Percentiles rank a stretch among this genome's conserved stretches.
Evolutionary conservation across 768 basidiomycete species (phyloP).

Genomic region (Hygrophoropsis aurantiaca): DNA sequence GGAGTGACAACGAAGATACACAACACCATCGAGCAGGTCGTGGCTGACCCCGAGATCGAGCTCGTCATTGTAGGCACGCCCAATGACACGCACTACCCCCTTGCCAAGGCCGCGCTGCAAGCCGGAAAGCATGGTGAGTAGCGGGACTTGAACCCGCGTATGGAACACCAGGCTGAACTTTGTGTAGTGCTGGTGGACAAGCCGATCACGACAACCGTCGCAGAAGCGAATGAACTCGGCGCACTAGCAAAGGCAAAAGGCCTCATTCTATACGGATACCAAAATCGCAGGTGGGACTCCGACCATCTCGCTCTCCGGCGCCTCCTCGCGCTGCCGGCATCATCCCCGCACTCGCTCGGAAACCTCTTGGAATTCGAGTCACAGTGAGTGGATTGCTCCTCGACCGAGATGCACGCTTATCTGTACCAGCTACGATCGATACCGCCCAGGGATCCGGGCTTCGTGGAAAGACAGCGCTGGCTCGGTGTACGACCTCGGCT

Average conservation of each 20-base stretch:
- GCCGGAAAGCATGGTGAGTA: slow-evolving; percentile 71
- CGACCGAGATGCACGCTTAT: slow-evolving; percentile 1
- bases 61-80: slow-evolving; percentile 70
- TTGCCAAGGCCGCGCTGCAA: slow-evolving; percentile 62
- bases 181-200: slow-evolving; percentile 87
- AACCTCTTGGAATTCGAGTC: slow-evolving; percentile 72
- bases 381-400: slow-evolving; percentile 44
- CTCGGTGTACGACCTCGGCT: slow-evolving; percentile 73
- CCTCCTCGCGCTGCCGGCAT: slow-evolving; percentile 53
- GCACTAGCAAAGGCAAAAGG: slow-evolving; percentile 57
- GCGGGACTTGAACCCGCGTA: not conserved
- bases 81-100: slow-evolving; percentile 68
- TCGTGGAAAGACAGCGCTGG: slow-evolving; percentile 83
- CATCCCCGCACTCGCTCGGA: slow-evolving; percentile 56
- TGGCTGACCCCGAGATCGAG: slow-evolving; percentile 64
- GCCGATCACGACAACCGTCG: slow-evolving; percentile 62
- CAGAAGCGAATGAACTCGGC: slow-evolving; percentile 61
- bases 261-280: slow-evolving; percentile 68
- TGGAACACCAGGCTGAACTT: no score
- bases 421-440: slow-evolving; percentile 66
- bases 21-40: slow-evolving; percentile 56
- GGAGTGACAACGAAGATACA: slow-evolving; percentile 59
- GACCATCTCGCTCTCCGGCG: slow-evolving; percentile 69
- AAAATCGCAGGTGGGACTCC: slow-evolving; percentile 77
- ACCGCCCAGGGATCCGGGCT: slow-evolving; percentile 59